Evolutionary conservation across 257 asterid species (phyloP).

Genomic region (Lithospermum erythrorhizon): DNA sequence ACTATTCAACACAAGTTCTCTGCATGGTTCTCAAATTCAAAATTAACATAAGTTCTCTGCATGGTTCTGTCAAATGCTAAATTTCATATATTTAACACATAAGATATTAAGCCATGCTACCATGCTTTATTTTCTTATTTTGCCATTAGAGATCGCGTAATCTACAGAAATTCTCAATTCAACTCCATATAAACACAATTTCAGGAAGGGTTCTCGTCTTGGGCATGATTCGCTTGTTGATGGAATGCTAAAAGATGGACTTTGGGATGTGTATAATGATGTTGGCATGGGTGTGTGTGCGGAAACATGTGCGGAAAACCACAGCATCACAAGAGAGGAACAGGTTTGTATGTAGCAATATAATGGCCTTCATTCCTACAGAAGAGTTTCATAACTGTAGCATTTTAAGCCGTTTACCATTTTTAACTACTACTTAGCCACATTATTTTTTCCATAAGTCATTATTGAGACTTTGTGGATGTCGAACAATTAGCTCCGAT

Average conservation of each 20-base stretch:
- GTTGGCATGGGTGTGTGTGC: conserved; percentile 98
- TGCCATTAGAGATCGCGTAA: too few relatives aligned
- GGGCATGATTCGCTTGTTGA: conserved; percentile 96
- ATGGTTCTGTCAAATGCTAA: too few relatives aligned
- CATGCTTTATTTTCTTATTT: too few relatives aligned
- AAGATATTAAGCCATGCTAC: too few relatives aligned
- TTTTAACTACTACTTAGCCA: not conserved
- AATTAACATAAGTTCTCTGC: too few relatives aligned
- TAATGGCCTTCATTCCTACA: not conserved
- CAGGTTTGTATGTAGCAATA: conserved; percentile 46
- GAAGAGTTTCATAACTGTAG: too few relatives aligned
- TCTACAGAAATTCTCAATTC: too few relatives aligned
- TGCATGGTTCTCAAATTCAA: too few relatives aligned
- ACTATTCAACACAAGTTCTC: too few relatives aligned
- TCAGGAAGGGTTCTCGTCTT: conserved; percentile 92
- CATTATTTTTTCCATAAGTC: not conserved
- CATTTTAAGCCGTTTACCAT: too few relatives aligned
- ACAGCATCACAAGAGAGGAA: conserved; percentile 65
- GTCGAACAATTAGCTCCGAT: not conserved
- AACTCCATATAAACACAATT: conserved; percentile 13
- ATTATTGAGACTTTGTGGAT: not conserved
- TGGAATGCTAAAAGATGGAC: conserved; percentile 97
- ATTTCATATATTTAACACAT: too few relatives aligned
- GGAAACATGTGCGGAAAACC: conserved; percentile 85
- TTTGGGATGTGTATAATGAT: conserved; percentile 92